phyloP scores from a whole-genome alignment of 2,329 filamentous ascomycete species.

The Fusarium luffae region DNA sequence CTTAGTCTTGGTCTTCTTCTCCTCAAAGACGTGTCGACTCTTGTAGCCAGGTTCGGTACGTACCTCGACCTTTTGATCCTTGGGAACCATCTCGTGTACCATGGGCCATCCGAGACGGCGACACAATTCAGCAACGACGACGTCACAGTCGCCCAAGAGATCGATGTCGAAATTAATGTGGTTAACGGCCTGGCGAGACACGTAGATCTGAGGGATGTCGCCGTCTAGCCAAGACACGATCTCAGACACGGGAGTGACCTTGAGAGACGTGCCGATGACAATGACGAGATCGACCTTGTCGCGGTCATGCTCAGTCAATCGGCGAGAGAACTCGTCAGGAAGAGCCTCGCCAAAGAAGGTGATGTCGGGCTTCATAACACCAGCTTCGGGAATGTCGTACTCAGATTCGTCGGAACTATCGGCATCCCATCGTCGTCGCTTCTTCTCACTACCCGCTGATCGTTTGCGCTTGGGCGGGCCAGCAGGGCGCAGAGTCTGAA shows the following conservation, averaged over 20 bases:
- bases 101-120: conserved; percentile 83
- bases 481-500: conserved; percentile 59
- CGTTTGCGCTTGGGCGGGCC: conserved; percentile 54
- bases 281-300: conserved; percentile 88
- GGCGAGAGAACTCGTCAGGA: conserved; percentile 82
- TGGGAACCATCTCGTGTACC: conserved; percentile 84
- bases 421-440: conserved; percentile 53
- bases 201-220: conserved; percentile 90
- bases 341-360: conserved; percentile 96
- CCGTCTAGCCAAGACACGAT: conserved; percentile 83
- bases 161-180: conserved; percentile 98
- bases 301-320: conserved; percentile 84
- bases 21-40: conserved; percentile 54
- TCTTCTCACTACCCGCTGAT: conserved; percentile 55
- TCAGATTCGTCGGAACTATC: conserved; percentile 59
- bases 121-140: conserved; percentile 88
- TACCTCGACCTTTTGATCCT: conserved; percentile 70
- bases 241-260: conserved; percentile 94
- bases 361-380: conserved; percentile 97
- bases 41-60: conserved; percentile 49
- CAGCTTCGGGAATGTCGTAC: conserved; percentile 70
- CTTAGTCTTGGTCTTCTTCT: conserved; percentile 15
- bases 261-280: conserved; percentile 95
- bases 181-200: conserved; percentile 82
- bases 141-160: conserved; percentile 93